A percentile compares a stretch with the other conserved stretches of the same genome.
phyloP scores from a whole-genome alignment of 495 filamentous ascomycete genomes.

The Neurospora intermedia region DNA sequence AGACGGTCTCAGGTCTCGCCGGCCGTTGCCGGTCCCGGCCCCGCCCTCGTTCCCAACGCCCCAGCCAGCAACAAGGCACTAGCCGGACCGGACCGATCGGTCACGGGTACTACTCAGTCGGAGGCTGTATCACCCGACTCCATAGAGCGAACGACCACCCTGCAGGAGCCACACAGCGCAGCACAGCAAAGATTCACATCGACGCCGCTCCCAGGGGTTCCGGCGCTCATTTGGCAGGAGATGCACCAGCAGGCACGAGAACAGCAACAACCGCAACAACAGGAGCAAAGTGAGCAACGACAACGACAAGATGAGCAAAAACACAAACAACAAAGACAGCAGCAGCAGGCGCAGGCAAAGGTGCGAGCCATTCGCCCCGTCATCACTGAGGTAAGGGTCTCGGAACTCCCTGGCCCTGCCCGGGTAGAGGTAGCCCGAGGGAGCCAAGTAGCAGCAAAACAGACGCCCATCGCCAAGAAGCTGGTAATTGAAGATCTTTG shows the following conservation, averaged over 20 bases:
- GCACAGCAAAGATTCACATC: background rate
- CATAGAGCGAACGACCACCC: background rate
- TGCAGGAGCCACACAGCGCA: background rate
- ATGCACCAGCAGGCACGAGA: background rate
- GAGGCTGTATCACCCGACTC: background rate
- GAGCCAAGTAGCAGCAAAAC: background rate
- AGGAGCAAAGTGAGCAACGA: background rate
- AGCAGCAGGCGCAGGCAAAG: background rate
- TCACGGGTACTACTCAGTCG: background rate
- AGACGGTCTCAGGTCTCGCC: background rate
- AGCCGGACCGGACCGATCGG: background rate
- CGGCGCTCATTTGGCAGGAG: background rate
- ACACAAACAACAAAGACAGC: background rate
- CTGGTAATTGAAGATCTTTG: background rate
- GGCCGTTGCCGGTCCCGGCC: background rate
- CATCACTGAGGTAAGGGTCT: background rate
- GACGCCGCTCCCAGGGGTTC: background rate
- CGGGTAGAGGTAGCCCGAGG: too few species aligned
- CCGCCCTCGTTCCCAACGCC: background rate
- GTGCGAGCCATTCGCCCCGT: background rate
- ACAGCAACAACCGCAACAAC: background rate
- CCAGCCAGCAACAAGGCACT: background rate
- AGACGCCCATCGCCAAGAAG: background rate
- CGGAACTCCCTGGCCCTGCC: background rate
- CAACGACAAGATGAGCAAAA: background rate